A percentile compares a stretch with the other conserved stretches of the same genome.
Evolutionary conservation across 176 grass and related monocot species (phyloP).

Genomic region (Oryza punctata): DNA sequence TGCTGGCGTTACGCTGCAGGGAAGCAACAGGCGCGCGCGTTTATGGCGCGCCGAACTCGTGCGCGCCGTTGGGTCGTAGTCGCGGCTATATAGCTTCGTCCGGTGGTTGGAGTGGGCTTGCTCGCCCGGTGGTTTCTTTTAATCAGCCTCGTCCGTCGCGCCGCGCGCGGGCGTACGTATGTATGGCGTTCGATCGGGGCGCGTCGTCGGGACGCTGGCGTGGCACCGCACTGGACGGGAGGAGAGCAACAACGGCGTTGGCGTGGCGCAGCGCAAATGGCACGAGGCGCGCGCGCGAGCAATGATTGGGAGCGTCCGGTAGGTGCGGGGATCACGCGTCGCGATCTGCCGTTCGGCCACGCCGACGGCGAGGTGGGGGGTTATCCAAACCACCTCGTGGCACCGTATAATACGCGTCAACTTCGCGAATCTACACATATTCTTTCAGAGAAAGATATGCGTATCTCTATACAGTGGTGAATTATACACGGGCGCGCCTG

Average conservation of each 20-base stretch:
- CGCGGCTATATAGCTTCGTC: too few relatives aligned
- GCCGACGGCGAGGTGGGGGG: not conserved
- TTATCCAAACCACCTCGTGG: not conserved
- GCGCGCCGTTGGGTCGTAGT: too few relatives aligned
- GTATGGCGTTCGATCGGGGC: not conserved
- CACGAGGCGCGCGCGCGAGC: slow-evolving; percentile 3
- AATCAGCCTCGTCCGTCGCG: not conserved
- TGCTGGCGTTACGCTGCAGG: not conserved
- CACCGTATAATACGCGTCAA: not conserved
- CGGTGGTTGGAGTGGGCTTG: not conserved
- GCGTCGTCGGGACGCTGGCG: not conserved
- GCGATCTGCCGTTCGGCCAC: not conserved
- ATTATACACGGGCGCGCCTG: not conserved
- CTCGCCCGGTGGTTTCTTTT: not conserved
- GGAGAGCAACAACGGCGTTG: too few relatives aligned
- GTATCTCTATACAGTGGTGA: not conserved
- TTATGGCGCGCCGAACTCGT: too few relatives aligned
- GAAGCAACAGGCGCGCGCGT: too few relatives aligned
- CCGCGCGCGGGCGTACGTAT: too few relatives aligned
- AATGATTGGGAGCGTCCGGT: slow-evolving; percentile 15
- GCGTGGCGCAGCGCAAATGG: not conserved
- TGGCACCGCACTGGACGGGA: not conserved
- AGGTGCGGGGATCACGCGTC: not conserved
- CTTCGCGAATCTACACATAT: not conserved
- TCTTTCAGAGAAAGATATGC: not conserved